These are phyloP conservation scores for Geranomyces michiganensis DNA, from an alignment of 192 early-diverging fungal genomes.

Conservation along the genomic window DNA sequence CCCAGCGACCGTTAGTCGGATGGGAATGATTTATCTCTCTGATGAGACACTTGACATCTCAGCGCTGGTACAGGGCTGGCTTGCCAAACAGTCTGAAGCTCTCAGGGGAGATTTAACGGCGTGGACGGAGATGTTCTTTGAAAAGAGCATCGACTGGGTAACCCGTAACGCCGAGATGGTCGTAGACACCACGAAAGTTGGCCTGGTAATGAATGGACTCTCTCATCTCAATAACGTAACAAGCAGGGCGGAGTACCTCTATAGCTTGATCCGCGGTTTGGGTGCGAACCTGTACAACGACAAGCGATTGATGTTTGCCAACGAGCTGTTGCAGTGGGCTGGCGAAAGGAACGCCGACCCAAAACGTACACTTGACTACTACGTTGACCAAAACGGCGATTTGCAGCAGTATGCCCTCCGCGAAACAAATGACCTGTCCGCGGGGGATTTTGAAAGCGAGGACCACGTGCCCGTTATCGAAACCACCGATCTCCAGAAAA, in stretches of 20 bases:
- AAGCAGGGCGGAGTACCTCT: slow-evolving; percentile 46
- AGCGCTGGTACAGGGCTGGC: slow-evolving; percentile 49
- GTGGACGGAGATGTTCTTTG: slow-evolving; percentile 51
- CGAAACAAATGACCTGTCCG: slow-evolving; percentile 30
- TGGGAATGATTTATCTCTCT: slow-evolving; percentile 70
- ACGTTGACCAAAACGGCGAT: slow-evolving; percentile 36
- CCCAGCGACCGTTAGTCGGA: slow-evolving; percentile 62
- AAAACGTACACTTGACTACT: slow-evolving; percentile 52
- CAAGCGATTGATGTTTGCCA: slow-evolving; percentile 46
- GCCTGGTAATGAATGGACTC: slow-evolving; percentile 53
- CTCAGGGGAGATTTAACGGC: slow-evolving; percentile 17
- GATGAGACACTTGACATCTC: slow-evolving; percentile 58
- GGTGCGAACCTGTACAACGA: slow-evolving; percentile 54
- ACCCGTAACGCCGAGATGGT: slow-evolving; percentile 46
- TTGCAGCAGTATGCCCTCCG: slow-evolving; percentile 38
- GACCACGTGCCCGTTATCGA: slow-evolving; percentile 55
- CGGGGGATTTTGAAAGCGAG: slow-evolving; percentile 35
- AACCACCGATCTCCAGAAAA: slow-evolving; percentile 49
- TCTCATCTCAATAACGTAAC: slow-evolving; percentile 46
- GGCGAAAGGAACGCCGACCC: slow-evolving; percentile 47
- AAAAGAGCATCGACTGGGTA: slow-evolving; percentile 52
- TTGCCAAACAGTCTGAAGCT: slow-evolving; percentile 40
- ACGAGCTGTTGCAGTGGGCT: slow-evolving; percentile 49
- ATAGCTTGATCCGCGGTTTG: slow-evolving; percentile 53
- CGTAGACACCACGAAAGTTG: slow-evolving; percentile 54